Evolutionary conservation across 2,329 filamentous ascomycete genomes (phyloP).

Genomic region (Pochonia chlamydosporia): DNA sequence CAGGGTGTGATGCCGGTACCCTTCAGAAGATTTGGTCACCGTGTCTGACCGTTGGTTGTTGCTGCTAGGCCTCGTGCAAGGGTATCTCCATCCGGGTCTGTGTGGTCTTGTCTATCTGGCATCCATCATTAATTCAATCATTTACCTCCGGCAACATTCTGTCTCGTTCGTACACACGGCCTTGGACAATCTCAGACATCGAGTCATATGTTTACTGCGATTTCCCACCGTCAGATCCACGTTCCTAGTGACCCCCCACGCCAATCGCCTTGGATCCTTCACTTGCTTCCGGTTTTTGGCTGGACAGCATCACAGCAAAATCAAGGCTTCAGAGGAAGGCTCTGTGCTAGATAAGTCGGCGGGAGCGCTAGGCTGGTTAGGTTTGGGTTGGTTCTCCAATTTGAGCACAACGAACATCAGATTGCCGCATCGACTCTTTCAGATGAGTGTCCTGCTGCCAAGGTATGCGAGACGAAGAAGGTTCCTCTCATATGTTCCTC

Average conservation of each 20-base stretch:
- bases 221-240: neutral
- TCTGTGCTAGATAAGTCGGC: neutral
- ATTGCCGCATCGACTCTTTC: slow-evolving; percentile 10
- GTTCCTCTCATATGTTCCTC: neutral
- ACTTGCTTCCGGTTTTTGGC: neutral
- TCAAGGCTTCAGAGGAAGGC: neutral
- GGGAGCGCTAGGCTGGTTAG: slow-evolving; percentile 4
- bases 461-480: slow-evolving; percentile 5
- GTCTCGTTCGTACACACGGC: neutral
- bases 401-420: slow-evolving; percentile 5
- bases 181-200: neutral
- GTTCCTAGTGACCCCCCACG: neutral
- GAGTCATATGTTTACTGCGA: neutral
- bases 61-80: neutral
- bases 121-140: slow-evolving; percentile 1
- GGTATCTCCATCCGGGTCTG: neutral
- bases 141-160: neutral
- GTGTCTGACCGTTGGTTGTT: slow-evolving; percentile 2
- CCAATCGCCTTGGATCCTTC: neutral
- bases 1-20: slow-evolving; percentile 3
- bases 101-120: neutral
- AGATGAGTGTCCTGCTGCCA: slow-evolving; percentile 12
- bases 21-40: neutral
- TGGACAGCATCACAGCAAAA: neutral
- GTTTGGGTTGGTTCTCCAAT: slow-evolving; percentile 5